A percentile compares a stretch with the other conserved stretches of the same genome.
These are phyloP conservation scores for Rhododendron ferrugineum DNA, from an alignment of 148 eudicot genomes.

Conservation along the genomic window DNA sequence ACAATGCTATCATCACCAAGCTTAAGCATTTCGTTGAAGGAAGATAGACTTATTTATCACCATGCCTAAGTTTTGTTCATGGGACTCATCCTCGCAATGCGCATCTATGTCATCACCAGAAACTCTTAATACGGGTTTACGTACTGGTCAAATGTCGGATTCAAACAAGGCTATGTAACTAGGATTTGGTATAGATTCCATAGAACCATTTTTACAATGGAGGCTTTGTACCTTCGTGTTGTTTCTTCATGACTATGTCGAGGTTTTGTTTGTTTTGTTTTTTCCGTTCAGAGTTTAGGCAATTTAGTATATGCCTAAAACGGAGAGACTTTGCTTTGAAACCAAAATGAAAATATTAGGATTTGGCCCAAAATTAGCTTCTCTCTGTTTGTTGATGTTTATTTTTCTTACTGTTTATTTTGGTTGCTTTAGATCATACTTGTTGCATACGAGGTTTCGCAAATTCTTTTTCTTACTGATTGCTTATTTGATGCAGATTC, in stretches of 20 bases:
- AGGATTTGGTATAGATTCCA: too few relatives aligned
- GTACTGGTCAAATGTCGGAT: neutral
- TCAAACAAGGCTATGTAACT: neutral
- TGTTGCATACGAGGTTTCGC: neutral
- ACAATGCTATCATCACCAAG: neutral
- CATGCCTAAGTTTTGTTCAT: neutral
- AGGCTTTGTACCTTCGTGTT: neutral
- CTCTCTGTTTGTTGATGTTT: conserved; percentile 1
- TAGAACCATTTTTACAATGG: neutral
- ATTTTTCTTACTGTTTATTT: neutral
- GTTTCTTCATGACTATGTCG: neutral
- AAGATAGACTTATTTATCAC: neutral
- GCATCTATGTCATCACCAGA: neutral
- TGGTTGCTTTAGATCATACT: neutral
- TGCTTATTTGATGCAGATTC: conserved; percentile 50
- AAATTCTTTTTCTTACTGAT: conserved; percentile 6
- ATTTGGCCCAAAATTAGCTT: neutral
- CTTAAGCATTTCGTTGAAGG: neutral
- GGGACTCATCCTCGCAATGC: neutral
- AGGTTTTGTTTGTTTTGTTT: neutral
- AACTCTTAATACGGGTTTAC: neutral
- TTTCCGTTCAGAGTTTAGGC: neutral
- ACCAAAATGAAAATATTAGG: neutral
- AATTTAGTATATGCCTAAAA: neutral
- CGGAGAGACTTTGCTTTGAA: neutral